Evolutionary conservation across 768 basidiomycete species (phyloP).

Genomic region (Crassisporium funariophilum): DNA sequence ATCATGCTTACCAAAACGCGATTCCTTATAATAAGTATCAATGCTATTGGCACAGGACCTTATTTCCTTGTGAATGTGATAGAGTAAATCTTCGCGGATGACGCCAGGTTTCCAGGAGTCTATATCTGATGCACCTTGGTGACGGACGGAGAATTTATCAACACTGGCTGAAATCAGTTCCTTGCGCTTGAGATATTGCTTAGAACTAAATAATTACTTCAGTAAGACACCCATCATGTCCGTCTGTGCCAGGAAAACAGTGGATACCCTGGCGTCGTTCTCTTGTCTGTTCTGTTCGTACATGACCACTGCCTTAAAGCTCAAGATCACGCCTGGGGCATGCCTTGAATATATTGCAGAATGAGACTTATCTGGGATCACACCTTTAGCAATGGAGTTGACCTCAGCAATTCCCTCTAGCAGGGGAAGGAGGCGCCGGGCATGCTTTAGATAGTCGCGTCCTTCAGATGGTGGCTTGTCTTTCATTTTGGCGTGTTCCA

Average conservation of each 20-base stretch:
- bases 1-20: conserved; percentile 16
- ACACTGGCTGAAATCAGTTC: background rate
- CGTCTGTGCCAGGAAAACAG: conserved; percentile 4
- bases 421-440: too few species aligned
- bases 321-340: background rate
- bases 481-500: too few species aligned
- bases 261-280: conserved; percentile 6
- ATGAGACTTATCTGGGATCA: too few species aligned
- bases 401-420: too few species aligned
- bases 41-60: conserved; percentile 22
- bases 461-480: too few species aligned
- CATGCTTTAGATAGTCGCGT: too few species aligned
- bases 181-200: background rate
- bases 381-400: too few species aligned
- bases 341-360: too few species aligned
- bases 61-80: conserved; percentile 14
- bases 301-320: conserved; percentile 6
- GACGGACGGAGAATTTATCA: conserved; percentile 2
- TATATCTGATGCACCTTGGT: background rate
- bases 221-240: conserved; percentile 10
- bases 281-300: conserved; percentile 6
- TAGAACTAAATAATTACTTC: background rate
- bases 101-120: background rate
- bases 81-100: conserved; percentile 8
- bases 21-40: conserved; percentile 25